A percentile compares a stretch with the other conserved stretches of the same genome.
These are phyloP conservation scores for Melampsora americana DNA, from an alignment of 1,284 basidiomycete species.

Conservation along the genomic window DNA sequence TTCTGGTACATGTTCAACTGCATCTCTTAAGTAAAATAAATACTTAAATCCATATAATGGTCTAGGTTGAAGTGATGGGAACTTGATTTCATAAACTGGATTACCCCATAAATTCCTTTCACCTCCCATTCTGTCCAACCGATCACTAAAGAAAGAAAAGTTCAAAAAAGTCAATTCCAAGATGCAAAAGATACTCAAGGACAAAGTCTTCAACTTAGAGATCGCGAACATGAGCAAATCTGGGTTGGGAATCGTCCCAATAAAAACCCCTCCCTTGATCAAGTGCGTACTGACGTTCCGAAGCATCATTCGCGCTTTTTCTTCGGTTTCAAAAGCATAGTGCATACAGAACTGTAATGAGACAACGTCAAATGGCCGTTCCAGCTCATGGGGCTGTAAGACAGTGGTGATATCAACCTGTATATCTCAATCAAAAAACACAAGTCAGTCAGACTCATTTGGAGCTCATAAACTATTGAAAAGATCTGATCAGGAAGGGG, in stretches of 20 bases:
- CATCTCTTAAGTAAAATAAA: slow-evolving; percentile 87
- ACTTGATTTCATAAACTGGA: slow-evolving; percentile 79
- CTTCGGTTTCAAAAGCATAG: slow-evolving; percentile 87
- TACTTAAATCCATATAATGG: slow-evolving; percentile 85
- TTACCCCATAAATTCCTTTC: slow-evolving; percentile 63
- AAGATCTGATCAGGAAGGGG: slow-evolving; percentile 15
- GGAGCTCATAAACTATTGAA: background rate
- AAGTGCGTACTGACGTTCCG: slow-evolving; percentile 81
- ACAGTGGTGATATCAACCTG: slow-evolving; percentile 66
- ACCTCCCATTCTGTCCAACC: background rate
- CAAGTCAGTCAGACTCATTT: background rate
- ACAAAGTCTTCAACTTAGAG: background rate
- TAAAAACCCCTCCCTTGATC: slow-evolving; percentile 76
- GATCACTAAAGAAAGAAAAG: background rate
- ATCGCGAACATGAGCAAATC: slow-evolving; percentile 69
- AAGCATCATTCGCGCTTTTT: slow-evolving; percentile 86
- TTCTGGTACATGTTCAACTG: slow-evolving; percentile 94
- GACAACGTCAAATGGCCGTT: slow-evolving; percentile 78
- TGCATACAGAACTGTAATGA: slow-evolving; percentile 99
- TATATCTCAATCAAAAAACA: background rate
- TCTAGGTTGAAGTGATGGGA: slow-evolving; percentile 63
- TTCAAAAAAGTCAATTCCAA: background rate
- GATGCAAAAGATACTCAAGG: slow-evolving; percentile 44
- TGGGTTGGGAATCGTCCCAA: slow-evolving; percentile 90
- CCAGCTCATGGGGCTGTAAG: slow-evolving; percentile 64